Evolutionary conservation across 2,329 filamentous ascomycete species (phyloP).

Genomic region (Gnomoniopsis sp.): DNA sequence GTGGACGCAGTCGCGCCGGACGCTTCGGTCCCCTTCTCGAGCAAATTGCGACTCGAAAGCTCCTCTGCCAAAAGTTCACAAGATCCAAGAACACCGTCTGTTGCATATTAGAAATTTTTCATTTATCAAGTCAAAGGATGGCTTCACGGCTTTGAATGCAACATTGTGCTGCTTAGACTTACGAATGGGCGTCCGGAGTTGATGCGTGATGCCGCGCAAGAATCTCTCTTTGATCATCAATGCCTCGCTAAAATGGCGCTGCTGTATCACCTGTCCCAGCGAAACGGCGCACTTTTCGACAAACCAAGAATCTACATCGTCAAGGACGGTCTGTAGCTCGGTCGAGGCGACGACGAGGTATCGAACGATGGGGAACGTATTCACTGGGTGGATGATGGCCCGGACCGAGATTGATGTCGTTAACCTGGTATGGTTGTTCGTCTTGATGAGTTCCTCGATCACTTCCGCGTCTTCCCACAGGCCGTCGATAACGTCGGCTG

Average conservation of each 20-base stretch:
- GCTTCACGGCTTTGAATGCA: no score
- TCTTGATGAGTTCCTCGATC: conserved; percentile 35
- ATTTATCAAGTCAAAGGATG: neutral
- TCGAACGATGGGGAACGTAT: conserved; percentile 28
- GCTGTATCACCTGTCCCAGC: conserved; percentile 36
- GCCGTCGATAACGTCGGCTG: conserved; percentile 31
- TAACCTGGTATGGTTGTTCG: conserved; percentile 28
- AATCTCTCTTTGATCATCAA: conserved; percentile 41
- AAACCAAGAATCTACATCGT: conserved; percentile 45
- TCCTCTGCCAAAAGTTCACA: conserved; percentile 39
- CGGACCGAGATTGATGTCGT: conserved; percentile 27
- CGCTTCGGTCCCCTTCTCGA: neutral
- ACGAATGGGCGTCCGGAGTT: conserved; percentile 43
- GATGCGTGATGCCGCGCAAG: conserved; percentile 42
- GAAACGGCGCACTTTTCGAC: conserved; percentile 36
- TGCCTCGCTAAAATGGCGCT: conserved; percentile 35
- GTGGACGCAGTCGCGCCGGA: conserved; percentile 12
- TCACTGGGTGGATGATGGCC: conserved; percentile 33
- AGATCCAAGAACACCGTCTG: conserved; percentile 37
- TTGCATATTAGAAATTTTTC: neutral
- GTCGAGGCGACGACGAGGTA: conserved; percentile 36
- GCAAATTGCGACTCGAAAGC: conserved; percentile 24
- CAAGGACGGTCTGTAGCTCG: conserved; percentile 41
- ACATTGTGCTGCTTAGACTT: no score
- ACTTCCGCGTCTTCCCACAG: conserved; percentile 41